A percentile compares a stretch with the other conserved stretches of the same genome.
These are phyloP conservation scores for Debaryomyces sp. DNA, from an alignment of 1,139 yeast species.

Conservation along the genomic window DNA sequence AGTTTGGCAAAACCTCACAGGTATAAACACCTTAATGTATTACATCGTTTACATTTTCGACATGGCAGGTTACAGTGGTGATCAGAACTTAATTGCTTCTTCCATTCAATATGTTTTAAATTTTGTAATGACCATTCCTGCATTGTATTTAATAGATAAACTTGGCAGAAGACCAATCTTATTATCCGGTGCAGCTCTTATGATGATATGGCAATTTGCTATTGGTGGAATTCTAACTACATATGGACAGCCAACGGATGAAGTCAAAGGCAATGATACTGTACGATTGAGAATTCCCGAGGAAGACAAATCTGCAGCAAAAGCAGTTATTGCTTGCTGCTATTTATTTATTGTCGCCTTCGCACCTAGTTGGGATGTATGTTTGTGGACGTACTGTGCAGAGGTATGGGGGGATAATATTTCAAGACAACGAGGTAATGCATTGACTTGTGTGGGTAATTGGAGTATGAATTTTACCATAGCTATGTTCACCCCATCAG, in stretches of 20 bases:
- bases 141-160: conserved; percentile 49
- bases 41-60: conserved; percentile 35
- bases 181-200: conserved; percentile 44
- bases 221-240: conserved; percentile 50
- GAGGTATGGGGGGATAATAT: conserved; percentile 52
- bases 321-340: conserved; percentile 53
- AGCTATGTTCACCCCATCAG: conserved; percentile 46
- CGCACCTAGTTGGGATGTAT: conserved; percentile 56
- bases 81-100: conserved; percentile 29
- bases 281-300: conserved; percentile 44
- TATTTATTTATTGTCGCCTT: conserved; percentile 51
- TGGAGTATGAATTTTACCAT: conserved; percentile 52
- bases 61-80: conserved; percentile 35
- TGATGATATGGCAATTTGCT: conserved; percentile 47
- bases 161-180: conserved; percentile 57
- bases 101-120: conserved; percentile 41
- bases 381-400: conserved; percentile 54
- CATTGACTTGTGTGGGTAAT: conserved; percentile 48
- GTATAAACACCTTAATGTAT: conserved; percentile 42
- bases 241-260: conserved; percentile 38
- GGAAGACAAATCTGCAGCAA: conserved; percentile 37
- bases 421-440: conserved; percentile 54
- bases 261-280: conserved; percentile 35
- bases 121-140: conserved; percentile 43
- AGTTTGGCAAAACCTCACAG: conserved; percentile 41